phyloP scores from a whole-genome alignment of 2,329 filamentous ascomycete genomes.

The Parascedosporium putredinis region DNA sequence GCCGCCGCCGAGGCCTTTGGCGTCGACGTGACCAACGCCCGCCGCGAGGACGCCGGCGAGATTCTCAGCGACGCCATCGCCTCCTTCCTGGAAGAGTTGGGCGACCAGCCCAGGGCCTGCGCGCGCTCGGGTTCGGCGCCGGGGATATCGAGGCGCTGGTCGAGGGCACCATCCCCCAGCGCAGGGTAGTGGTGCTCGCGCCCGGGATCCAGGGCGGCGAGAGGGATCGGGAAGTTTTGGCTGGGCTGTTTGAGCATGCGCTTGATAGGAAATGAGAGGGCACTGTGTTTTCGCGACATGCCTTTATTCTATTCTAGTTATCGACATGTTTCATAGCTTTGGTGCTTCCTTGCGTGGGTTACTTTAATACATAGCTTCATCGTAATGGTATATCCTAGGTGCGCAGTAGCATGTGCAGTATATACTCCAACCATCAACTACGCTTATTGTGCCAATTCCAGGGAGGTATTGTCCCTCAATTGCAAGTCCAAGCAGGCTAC shows the following conservation, averaged over 20 bases:
- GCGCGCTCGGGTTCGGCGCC: conserved; percentile 66
- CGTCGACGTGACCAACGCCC: conserved; percentile 78
- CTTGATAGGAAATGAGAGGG: conserved; percentile 23
- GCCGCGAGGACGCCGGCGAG: conserved; percentile 80
- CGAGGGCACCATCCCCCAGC: conserved; percentile 90
- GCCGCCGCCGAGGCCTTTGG: conserved; percentile 84
- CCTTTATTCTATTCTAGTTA: neutral
- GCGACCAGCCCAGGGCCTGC: conserved; percentile 84
- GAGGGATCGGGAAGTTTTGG: conserved; percentile 61
- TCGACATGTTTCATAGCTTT: neutral
- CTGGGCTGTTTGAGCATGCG: conserved; percentile 54
- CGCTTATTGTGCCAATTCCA: no score
- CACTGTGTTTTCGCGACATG: neutral
- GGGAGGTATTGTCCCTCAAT: no score
- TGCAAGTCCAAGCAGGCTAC: no score
- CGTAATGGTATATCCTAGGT: no score
- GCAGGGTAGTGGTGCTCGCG: conserved; percentile 81
- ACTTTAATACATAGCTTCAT: no score
- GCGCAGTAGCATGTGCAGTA: no score
- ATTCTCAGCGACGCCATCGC: conserved; percentile 75
- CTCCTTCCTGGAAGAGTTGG: conserved; percentile 70
- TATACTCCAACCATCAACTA: no score
- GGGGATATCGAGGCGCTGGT: conserved; percentile 74
- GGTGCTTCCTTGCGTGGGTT: no score
- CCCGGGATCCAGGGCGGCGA: conserved; percentile 66